These are phyloP conservation scores for Bombardia bombarda DNA, from an alignment of 495 filamentous ascomycete species.

Conservation along the genomic window DNA sequence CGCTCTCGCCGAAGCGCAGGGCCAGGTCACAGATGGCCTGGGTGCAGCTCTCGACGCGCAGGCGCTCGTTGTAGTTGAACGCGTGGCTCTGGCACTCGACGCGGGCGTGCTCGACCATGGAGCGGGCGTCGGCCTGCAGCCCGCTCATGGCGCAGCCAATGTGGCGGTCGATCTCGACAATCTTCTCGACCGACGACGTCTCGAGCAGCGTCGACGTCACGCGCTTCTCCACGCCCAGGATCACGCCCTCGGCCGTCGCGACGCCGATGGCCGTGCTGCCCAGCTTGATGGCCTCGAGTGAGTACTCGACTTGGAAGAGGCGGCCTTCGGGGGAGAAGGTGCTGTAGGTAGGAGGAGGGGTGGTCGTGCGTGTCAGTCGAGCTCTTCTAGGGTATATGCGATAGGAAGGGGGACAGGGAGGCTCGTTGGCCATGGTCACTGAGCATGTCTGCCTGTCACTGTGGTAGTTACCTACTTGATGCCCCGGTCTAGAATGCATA, in stretches of 20 bases:
- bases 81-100: constrained; percentile 94
- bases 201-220: constrained; percentile 96
- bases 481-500: constrained; percentile 69
- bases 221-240: constrained; percentile 97
- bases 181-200: constrained; percentile 96
- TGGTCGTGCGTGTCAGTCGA: constrained; percentile 2
- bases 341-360: constrained; percentile 38
- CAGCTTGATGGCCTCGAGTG: constrained; percentile 98
- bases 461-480: constrained; percentile 93
- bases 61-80: constrained; percentile 92
- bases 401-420: not conserved
- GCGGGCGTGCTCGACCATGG: constrained; percentile 94
- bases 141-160: constrained; percentile 98
- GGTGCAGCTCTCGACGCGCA: constrained; percentile 94
- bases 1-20: constrained; percentile 91
- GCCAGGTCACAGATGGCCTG: constrained; percentile 98
- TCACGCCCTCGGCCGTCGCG: constrained; percentile 84
- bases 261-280: constrained; percentile 97
- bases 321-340: constrained; percentile 99
- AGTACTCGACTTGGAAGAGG: constrained; percentile 99
- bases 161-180: constrained; percentile 97
- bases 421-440: no score
- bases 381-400: not conserved
- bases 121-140: constrained; percentile 90
- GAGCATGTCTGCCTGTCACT: no score